Base-by-base conservation (phyloP, 2,329 filamentous ascomycete genomes). In the Boeremia lycopersici region DNA sequence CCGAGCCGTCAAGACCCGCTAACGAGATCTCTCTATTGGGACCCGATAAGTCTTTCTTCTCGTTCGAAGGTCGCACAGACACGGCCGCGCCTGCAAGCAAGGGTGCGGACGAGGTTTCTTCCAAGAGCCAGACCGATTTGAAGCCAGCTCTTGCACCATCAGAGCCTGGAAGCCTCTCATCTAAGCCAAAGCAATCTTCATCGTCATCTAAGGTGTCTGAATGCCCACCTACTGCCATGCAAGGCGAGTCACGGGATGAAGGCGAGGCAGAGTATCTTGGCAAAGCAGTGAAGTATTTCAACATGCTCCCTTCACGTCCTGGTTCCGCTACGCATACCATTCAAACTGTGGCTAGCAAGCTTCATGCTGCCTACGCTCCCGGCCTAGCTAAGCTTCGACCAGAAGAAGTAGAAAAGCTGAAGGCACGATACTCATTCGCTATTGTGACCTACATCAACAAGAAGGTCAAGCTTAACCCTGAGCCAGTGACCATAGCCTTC, bases 371-470 rank as follows among this genome's bases (percentile, higher is more conserved):
- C 11, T 64, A 65, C 19, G 15, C 47, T n/a, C 43, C 50, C 9
- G 11, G 48, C 2, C 1, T 15, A 7, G 33, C 28, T 9, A 49
- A 61, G 13, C 30, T 57, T 0, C 43, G 36, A 8, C 30, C 43
- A 2, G 52, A 47, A n/a, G 59, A 53, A 6, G 46, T 53, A 2
- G 62, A 66, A 8, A 48, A 43, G 2, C 42, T 68, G 13, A 64
- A 62, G 42, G 30, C 43, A 26, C 60, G 62, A 6, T 67, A 61
- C 13, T 56, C 55, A 8, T 60, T 63, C 35, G 67, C 71, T 7
- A 42, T 69, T 3, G 46, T 56, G 15, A 59, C 43, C 8, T 67
- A 64, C 34, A 23, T 70, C 46, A 67, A 69, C 12, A 51, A 61
- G 8, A 43, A 59, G 15, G 11, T 54, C 26, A 59, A 61, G 26